Evolutionary conservation across 2,329 filamentous ascomycete species (phyloP).

Genomic region (Metarhizium sp.): DNA sequence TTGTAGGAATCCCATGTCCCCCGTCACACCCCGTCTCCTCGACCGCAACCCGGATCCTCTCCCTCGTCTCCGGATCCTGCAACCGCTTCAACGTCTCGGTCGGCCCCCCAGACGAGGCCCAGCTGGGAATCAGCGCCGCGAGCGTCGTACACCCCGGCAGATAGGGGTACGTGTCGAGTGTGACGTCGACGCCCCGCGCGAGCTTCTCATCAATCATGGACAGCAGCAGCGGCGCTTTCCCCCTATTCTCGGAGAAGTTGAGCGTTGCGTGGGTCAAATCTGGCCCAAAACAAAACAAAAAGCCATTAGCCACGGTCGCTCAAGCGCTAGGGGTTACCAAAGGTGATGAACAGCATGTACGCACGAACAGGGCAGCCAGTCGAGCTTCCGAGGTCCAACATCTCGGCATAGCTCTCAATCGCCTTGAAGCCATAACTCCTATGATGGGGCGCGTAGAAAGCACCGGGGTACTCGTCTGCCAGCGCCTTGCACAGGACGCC

Average conservation of each 20-base stretch:
- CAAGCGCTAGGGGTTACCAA: too few species aligned
- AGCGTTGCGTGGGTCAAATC: conserved; percentile 15
- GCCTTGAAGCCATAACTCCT: conserved; percentile 15
- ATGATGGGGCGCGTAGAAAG: conserved; percentile 16
- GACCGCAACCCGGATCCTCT: conserved; percentile 13
- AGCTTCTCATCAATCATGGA: conserved; percentile 13
- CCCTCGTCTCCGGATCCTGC: conserved; percentile 9
- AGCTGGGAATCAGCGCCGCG: conserved; percentile 13
- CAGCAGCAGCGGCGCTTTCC: conserved; percentile 12
- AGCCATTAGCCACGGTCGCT: too few species aligned
- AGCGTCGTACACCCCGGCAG: conserved; percentile 15
- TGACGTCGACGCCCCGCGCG: conserved; percentile 11
- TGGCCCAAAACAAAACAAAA: neutral
- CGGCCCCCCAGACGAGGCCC: conserved; percentile 14
- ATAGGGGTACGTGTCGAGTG: conserved; percentile 16
- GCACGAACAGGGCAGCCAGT: conserved; percentile 16
- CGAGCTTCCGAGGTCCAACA: conserved; percentile 12
- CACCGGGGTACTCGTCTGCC: conserved; percentile 12
- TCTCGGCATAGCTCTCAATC: conserved; percentile 15
- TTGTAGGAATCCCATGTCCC: conserved; percentile 17
- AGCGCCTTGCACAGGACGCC: conserved; percentile 12
- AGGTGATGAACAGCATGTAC: neutral
- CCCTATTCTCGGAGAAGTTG: conserved; percentile 16
- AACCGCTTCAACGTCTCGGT: conserved; percentile 12
- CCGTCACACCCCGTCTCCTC: conserved; percentile 16